These are phyloP conservation scores for Trichosporon sp. DNA, from an alignment of 1,284 basidiomycete genomes.

Conservation along the genomic window DNA sequence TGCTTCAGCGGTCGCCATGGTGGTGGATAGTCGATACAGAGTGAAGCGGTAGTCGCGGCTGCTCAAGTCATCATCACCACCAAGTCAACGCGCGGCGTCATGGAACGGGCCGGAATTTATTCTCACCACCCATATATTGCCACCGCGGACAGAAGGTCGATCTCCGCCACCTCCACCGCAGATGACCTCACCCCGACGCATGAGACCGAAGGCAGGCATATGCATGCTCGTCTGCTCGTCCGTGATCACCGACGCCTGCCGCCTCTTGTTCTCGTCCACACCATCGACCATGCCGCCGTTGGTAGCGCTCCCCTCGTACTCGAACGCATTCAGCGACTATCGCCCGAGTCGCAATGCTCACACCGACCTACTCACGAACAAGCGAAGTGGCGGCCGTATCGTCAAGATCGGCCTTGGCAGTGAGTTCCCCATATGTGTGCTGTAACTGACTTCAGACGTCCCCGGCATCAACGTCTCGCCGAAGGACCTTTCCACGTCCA, in stretches of 20 bases:
- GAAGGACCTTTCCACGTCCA: neutral
- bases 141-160: neutral
- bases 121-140: neutral
- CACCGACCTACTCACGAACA: conserved; percentile 27
- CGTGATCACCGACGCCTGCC: neutral
- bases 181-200: neutral
- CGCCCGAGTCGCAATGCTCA: conserved; percentile 37
- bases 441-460: neutral
- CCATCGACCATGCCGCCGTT: conserved; percentile 26
- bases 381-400: conserved; percentile 7
- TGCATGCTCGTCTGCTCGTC: neutral
- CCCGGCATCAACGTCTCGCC: neutral
- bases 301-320: conserved; percentile 20
- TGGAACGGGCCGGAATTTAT: neutral
- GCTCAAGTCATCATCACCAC: conserved; percentile 1
- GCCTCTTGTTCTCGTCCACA: neutral
- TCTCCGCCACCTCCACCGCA: neutral
- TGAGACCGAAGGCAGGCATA: neutral
- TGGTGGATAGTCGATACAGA: conserved; percentile 2
- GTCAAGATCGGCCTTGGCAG: conserved; percentile 22
- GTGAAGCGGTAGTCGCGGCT: neutral
- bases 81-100: conserved; percentile 1
- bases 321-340: conserved; percentile 34
- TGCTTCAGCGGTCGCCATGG: conserved; percentile 22
- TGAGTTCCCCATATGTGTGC: conserved; percentile 12